Conservation (phyloP, 139 green algal species). For the Choricystis sp. region DNA sequence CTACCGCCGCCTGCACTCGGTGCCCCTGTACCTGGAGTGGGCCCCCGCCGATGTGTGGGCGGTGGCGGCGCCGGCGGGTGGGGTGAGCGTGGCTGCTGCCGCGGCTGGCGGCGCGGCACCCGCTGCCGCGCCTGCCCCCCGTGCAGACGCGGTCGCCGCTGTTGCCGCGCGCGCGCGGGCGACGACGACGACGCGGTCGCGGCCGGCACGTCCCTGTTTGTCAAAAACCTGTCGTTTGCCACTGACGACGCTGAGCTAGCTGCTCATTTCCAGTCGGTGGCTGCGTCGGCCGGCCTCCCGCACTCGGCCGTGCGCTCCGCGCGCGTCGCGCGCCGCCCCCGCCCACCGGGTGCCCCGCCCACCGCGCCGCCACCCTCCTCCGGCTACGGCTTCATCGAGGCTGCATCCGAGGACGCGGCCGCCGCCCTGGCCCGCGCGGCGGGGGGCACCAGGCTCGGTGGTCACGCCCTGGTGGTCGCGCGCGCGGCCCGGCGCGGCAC, state of each 20-base stretch:
- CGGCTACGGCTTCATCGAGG: constrained; percentile 89
- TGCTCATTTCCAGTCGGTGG: constrained; percentile 53
- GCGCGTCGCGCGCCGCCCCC: not conserved
- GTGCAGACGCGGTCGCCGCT: not conserved
- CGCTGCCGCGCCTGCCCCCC: not conserved
- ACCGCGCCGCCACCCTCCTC: constrained; percentile 20
- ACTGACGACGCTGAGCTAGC: constrained; percentile 49
- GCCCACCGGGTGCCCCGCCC: not conserved
- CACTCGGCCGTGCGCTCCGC: constrained; percentile 23
- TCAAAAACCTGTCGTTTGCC: constrained; percentile 90
- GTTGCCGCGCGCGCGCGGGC: constrained; percentile 7
- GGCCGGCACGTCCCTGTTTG: constrained; percentile 48
- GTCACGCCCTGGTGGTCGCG: constrained; percentile 75
- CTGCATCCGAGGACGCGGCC: constrained; percentile 41
- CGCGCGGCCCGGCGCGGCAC: constrained; percentile 24
- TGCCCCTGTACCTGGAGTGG: constrained; percentile 97
- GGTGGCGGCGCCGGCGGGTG: constrained; percentile 6
- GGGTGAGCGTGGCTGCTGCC: not conserved
- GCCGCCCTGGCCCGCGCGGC: constrained; percentile 33
- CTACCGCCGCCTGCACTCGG: constrained; percentile 87
- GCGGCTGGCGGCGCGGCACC: constrained; percentile 1
- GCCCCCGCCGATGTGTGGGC: constrained; percentile 72
- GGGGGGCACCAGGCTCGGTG: constrained; percentile 68
- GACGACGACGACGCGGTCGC: constrained; percentile 13
- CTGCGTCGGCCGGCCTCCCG: constrained; percentile 30